phyloP scores from a whole-genome alignment of 2,329 filamentous ascomycete species.

The Trichoderma polysporum region DNA sequence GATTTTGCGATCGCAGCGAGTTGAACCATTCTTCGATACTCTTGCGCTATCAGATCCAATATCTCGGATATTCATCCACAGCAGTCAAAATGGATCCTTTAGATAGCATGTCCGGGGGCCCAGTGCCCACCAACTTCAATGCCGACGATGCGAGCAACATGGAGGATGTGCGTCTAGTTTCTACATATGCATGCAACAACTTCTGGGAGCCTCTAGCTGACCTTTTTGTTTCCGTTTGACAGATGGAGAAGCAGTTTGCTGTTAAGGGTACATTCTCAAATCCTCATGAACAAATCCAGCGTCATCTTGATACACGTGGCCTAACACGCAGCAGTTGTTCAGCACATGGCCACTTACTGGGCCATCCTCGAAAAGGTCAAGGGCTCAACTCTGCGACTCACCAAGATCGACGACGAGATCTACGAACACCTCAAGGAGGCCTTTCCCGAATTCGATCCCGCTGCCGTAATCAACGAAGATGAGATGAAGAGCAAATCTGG shows the following conservation, averaged over 20 bases:
- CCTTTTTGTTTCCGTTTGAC: not conserved
- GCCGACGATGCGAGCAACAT: conserved; percentile 56
- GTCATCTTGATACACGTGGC: not conserved
- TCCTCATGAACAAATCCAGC: not conserved
- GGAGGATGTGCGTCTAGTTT: conserved; percentile 50
- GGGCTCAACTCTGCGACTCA: conserved; percentile 85
- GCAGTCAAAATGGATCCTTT: conserved; percentile 39
- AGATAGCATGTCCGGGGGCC: conserved; percentile 37
- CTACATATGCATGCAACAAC: not conserved
- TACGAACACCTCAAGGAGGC: conserved; percentile 81
- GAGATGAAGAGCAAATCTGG: conserved; percentile 96
- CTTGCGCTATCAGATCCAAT: not conserved
- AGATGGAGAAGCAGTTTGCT: conserved; percentile 99
- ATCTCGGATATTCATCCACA: not conserved
- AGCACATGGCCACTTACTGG: conserved; percentile 98
- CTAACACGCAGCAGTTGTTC: conserved; percentile 59
- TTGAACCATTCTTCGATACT: not conserved
- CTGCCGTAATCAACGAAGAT: conserved; percentile 79
- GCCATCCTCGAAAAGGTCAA: conserved; percentile 86
- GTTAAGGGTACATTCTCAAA: conserved; percentile 72
- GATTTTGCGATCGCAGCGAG: conserved; percentile 18
- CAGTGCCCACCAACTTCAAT: conserved; percentile 57
- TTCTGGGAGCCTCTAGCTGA: not conserved
- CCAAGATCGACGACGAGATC: conserved; percentile 94
- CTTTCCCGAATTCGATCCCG: conserved; percentile 90